Evolutionary conservation across 805 yeast genomes (phyloP), one percentile per base, ranked within the genome.

Genomic region (Monosporozyma servazzii): DNA sequence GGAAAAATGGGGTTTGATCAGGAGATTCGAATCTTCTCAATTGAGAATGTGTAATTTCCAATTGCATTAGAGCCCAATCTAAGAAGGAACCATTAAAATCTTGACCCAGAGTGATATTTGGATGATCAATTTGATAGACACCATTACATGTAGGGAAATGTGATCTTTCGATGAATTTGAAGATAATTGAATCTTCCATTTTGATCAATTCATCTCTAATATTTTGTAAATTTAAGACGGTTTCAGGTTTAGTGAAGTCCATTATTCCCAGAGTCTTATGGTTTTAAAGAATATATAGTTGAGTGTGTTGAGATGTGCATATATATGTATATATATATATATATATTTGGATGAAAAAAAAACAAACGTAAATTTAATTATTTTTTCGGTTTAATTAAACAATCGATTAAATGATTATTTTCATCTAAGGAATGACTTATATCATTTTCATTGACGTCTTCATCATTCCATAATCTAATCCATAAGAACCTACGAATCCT

Each of bases 181-280:
- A 93, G 54, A 93, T 85, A 59, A 93, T 89, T 6, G 97, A 86
- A 68, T 93, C 98, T 65, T 93, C 99, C 96, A 93, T 88, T 50
- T 96, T 80, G 40, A 90, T 83, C 46, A 93, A 74, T 17, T 88
- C 85, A 54, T 79, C 82, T 55, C 99, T 81, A 61, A 93, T 93
- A 69, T 93, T 89, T 59, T 73, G 74, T 53, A 93, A 73, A 61
- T 88, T 79, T 48, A 93, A 75, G 6, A 88, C 96, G 0, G 95
- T 79, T 47, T 84, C 85, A 17, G 96, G 93, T 58, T 82, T 80
- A 66, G 78, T 77, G 67, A 89, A 90, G 70, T 90, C 95, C 96
- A 90, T n/a, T n/a, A n/a, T n/a, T n/a, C n/a, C n/a, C n/a, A n/a
- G n/a, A n/a, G n/a, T n/a, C n/a, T n/a, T n/a, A n/a, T n/a, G n/a